Conservation (phyloP, 495 filamentous ascomycete species). For the Aspergillus homomorphus region DNA sequence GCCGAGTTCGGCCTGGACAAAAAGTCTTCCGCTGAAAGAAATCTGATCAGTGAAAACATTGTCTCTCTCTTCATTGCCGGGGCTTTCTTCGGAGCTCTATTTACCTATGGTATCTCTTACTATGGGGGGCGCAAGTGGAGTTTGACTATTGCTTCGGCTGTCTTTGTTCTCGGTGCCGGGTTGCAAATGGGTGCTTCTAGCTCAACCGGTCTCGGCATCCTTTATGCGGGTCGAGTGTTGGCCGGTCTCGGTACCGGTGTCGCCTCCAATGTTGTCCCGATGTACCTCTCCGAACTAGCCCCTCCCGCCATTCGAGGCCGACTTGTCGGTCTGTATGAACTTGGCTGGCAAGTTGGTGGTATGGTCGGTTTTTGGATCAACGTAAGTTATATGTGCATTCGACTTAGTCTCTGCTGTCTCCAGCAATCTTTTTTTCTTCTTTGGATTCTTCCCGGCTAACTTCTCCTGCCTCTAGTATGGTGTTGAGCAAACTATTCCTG, state of each 20-base stretch:
- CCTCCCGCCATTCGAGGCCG: constrained; percentile 76
- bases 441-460: constrained; percentile 15
- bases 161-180: constrained; percentile 64
- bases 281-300: constrained; percentile 76
- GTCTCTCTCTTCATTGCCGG: constrained; percentile 68
- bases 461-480: constrained; percentile 30
- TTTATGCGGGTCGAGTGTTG: constrained; percentile 68
- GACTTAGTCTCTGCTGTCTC: background rate
- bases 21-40: constrained; percentile 34
- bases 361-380: constrained; percentile 75
- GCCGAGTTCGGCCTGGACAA: constrained; percentile 53
- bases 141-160: constrained; percentile 47
- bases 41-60: constrained; percentile 60
- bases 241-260: constrained; percentile 74
- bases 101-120: constrained; percentile 56
- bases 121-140: constrained; percentile 56
- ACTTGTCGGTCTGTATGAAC: constrained; percentile 71
- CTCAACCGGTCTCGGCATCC: constrained; percentile 55
- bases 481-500: constrained; percentile 31
- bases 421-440: background rate
- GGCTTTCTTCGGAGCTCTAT: constrained; percentile 64
- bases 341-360: constrained; percentile 71
- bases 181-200: constrained; percentile 59
- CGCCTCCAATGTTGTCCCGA: constrained; percentile 69
- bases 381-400: constrained; percentile 23